phyloP scores from a whole-genome alignment of 768 basidiomycete species.

The Crucibulum laeve region DNA sequence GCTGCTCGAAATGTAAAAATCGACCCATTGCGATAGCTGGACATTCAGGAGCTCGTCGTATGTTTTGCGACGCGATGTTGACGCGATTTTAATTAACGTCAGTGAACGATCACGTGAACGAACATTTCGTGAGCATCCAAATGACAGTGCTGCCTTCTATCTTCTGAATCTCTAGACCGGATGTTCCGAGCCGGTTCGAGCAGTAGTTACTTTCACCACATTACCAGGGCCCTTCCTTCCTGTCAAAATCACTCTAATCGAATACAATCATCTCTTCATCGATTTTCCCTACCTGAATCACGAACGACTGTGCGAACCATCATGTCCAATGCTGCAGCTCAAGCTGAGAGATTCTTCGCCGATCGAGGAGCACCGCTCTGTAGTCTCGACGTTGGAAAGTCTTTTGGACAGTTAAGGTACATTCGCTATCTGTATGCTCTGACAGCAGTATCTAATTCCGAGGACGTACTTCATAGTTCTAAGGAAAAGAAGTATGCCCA shows the following conservation, averaged over 20 bases:
- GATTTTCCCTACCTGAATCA: conserved; percentile 5
- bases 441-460: conserved; percentile 5
- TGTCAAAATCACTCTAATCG: conserved; percentile 3
- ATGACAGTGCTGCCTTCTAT: background rate
- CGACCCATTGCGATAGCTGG: no score
- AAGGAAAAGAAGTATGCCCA: conserved; percentile 81
- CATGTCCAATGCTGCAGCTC: conserved; percentile 26
- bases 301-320: background rate
- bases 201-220: background rate
- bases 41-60: no score
- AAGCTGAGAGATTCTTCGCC: conserved; percentile 64
- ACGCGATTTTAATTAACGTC: no score
- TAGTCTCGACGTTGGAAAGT: conserved; percentile 59
- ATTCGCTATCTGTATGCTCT: conserved; percentile 6
- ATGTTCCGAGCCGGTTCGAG: conserved; percentile 16
- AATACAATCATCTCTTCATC: conserved; percentile 6
- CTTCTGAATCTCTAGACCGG: conserved; percentile 4
- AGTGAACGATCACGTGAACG: background rate
- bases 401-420: conserved; percentile 69
- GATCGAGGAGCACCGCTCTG: conserved; percentile 78
- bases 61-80: no score
- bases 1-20: no score
- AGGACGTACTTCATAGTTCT: conserved; percentile 33
- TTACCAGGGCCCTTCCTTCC: background rate
- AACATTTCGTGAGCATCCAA: background rate